Percentiles rank a stretch among this genome's conserved stretches.
Evolutionary conservation across 768 basidiomycete genomes (phyloP).

Genomic region (Collybia nuda): DNA sequence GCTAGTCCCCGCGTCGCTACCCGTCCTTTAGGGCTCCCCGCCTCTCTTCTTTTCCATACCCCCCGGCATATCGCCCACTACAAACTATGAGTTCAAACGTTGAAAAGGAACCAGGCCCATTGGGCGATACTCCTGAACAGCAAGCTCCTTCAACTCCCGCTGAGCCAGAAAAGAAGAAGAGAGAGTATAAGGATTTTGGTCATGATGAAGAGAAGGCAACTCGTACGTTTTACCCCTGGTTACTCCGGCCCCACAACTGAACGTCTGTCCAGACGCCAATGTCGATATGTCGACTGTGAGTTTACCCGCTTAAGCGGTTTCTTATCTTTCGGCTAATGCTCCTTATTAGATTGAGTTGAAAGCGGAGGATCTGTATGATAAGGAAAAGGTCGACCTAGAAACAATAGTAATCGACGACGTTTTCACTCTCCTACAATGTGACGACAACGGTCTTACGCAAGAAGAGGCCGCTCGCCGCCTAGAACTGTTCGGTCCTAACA

Average conservation of each 20-base stretch:
- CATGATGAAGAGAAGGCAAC: constrained; percentile 69
- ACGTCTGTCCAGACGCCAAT: constrained; percentile 59
- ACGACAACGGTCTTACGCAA: constrained; percentile 70
- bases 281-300: constrained; percentile 82
- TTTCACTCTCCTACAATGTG: constrained; percentile 92
- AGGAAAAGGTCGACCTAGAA: constrained; percentile 99
- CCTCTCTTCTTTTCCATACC: constrained; percentile 21
- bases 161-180: constrained; percentile 56
- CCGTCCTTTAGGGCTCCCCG: constrained; percentile 24
- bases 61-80: constrained; percentile 16
- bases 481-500: constrained; percentile 95
- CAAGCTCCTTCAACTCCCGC: constrained; percentile 19
- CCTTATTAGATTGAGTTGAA: constrained; percentile 75
- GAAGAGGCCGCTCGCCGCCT: constrained; percentile 84
- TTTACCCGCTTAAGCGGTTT: constrained; percentile 8
- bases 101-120: constrained; percentile 69
- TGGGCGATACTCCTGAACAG: constrained; percentile 40
- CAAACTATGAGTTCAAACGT: constrained; percentile 38
- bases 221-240: constrained; percentile 37
- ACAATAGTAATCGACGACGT: constrained; percentile 96
- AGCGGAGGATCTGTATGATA: constrained; percentile 94
- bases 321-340: not conserved
- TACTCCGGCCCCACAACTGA: constrained; percentile 6
- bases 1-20: constrained; percentile 5
- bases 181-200: constrained; percentile 86